A percentile compares a stretch with the other conserved stretches of the same genome.
phyloP scores from a whole-genome alignment of 2,329 filamentous ascomycete genomes.

The Aspergillus thermomutatus region DNA sequence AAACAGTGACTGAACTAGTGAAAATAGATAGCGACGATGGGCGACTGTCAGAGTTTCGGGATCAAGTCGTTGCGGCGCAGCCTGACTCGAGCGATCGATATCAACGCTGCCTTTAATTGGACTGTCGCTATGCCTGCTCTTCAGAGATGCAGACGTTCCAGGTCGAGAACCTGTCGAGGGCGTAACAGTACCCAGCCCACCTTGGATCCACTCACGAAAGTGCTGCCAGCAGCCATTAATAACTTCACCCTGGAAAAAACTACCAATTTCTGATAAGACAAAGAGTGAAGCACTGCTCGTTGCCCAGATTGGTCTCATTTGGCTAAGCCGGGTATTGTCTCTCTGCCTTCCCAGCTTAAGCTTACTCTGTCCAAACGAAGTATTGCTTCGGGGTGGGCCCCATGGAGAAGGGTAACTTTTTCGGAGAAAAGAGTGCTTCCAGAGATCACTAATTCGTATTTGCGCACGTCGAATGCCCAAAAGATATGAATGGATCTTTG shows the following conservation, averaged over 20 bases:
- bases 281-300: conserved; percentile 84
- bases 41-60: conserved; percentile 80
- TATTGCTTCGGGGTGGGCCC: conserved; percentile 61
- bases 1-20: conserved; percentile 52
- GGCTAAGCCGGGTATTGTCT: conserved; percentile 59
- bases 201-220: conserved; percentile 71
- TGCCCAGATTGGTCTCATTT: conserved; percentile 83
- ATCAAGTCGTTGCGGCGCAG: conserved; percentile 57
- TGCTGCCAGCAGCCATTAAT: conserved; percentile 76
- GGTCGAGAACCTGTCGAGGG: conserved; percentile 35
- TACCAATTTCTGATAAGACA: conserved; percentile 81
- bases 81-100: conserved; percentile 7
- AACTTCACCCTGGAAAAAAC: conserved; percentile 86
- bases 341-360: conserved; percentile 62
- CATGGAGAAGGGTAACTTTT: conserved; percentile 72
- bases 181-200: conserved; percentile 30
- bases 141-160: conserved; percentile 34
- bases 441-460: conserved; percentile 76
- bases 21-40: conserved; percentile 71
- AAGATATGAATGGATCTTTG: conserved; percentile 81
- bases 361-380: conserved; percentile 57
- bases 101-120: conserved; percentile 11
- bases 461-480: conserved; percentile 82
- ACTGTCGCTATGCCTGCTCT: conserved; percentile 11
- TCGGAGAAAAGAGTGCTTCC: conserved; percentile 78